Conservation (phyloP, 805 yeast species). For the Priceomyces haplophilus region DNA sequence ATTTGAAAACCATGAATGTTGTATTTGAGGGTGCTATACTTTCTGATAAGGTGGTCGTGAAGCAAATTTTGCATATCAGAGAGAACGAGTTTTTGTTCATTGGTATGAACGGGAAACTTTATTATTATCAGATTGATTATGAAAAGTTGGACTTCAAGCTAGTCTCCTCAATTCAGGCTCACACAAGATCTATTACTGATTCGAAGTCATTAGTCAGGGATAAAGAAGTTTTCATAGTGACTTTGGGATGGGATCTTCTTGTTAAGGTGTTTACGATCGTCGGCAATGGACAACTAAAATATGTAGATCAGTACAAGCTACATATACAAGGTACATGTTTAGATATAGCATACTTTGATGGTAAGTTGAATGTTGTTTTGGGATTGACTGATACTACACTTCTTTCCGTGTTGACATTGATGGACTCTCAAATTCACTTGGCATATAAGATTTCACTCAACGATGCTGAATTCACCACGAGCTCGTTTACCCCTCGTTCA, state of each 20-base stretch:
- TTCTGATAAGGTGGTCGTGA: slow-evolving; percentile 28
- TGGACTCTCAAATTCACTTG: slow-evolving; percentile 24
- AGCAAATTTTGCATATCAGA: slow-evolving; percentile 30
- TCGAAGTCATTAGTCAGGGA: slow-evolving; percentile 23
- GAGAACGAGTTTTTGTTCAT: slow-evolving; percentile 33
- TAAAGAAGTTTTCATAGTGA: slow-evolving; percentile 37
- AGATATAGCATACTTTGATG: slow-evolving; percentile 26
- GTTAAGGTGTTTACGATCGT: slow-evolving; percentile 36
- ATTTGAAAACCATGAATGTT: slow-evolving; percentile 14
- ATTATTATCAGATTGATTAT: slow-evolving; percentile 6
- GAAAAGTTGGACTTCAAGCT: slow-evolving; percentile 3
- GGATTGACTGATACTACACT: slow-evolving; percentile 62
- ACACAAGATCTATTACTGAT: slow-evolving; percentile 36
- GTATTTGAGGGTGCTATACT: slow-evolving; percentile 17
- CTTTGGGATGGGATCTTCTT: slow-evolving; percentile 60
- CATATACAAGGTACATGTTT: slow-evolving; percentile 53
- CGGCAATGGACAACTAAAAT: slow-evolving; percentile 9
- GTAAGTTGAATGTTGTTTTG: slow-evolving; percentile 43
- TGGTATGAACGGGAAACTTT: slow-evolving; percentile 53
- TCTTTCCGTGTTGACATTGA: slow-evolving; percentile 41
- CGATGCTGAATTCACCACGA: slow-evolving; percentile 68
- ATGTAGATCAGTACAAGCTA: slow-evolving; percentile 30
- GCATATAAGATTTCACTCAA: slow-evolving; percentile 55
- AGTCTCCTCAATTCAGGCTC: slow-evolving; percentile 25
- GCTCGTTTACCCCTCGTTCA: slow-evolving; percentile 58